Conservation (phyloP, 805 yeast species). For the Suhomyces pyralidae region DNA sequence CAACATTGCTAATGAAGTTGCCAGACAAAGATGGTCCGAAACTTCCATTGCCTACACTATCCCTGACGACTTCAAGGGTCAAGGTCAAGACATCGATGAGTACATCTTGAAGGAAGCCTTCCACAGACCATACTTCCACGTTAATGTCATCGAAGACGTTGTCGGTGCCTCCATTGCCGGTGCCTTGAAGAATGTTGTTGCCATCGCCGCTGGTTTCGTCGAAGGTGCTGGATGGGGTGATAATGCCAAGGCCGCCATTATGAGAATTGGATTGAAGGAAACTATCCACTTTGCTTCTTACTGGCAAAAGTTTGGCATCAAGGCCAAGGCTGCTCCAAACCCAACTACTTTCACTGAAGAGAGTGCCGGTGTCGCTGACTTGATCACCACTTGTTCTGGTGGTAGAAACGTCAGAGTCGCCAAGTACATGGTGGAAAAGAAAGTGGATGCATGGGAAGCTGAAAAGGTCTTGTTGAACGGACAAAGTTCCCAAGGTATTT, state of each 20-base stretch:
- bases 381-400: constrained; percentile 96
- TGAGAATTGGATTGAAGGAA: constrained; percentile 93
- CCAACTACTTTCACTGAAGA: constrained; percentile 87
- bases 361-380: constrained; percentile 96
- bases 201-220: constrained; percentile 94
- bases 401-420: constrained; percentile 96
- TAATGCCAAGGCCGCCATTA: constrained; percentile 95
- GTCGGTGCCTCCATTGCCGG: constrained; percentile 97
- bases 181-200: constrained; percentile 94
- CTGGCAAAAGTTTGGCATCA: constrained; percentile 56
- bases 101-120: constrained; percentile 72
- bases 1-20: constrained; percentile 95
- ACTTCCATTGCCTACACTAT: constrained; percentile 89
- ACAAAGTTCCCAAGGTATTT: constrained; percentile 93
- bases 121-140: constrained; percentile 99
- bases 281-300: constrained; percentile 73
- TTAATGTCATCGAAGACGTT: constrained; percentile 84
- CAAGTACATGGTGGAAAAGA: constrained; percentile 75
- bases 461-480: constrained; percentile 89
- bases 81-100: constrained; percentile 71
- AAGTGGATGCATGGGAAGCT: constrained; percentile 72
- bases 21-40: constrained; percentile 93
- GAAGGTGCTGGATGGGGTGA: constrained; percentile 99
- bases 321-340: constrained; percentile 53
- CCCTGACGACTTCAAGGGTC: constrained; percentile 67